A percentile compares a stretch with the other conserved stretches of the same genome.
These are phyloP conservation scores for Fonsecaea pugnacius DNA, from an alignment of 2,329 filamentous ascomycete species.

Conservation along the genomic window DNA sequence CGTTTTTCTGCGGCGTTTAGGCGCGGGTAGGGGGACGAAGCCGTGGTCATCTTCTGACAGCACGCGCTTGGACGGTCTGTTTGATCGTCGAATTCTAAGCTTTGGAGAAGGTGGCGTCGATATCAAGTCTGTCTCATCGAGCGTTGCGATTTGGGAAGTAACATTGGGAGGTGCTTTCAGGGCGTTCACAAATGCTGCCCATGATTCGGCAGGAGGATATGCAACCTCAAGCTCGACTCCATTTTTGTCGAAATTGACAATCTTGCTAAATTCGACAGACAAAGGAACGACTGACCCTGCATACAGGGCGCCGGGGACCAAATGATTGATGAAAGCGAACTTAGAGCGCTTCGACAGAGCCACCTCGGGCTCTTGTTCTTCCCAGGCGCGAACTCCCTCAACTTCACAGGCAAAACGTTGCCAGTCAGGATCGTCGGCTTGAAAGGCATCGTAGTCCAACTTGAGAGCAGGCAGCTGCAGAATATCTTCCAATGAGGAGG, in stretches of 20 bases:
- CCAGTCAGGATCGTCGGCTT: constrained; percentile 24
- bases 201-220: constrained; percentile 25
- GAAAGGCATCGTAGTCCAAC: constrained; percentile 12
- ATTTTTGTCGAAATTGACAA: constrained; percentile 27
- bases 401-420: constrained; percentile 44
- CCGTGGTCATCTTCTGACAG: constrained; percentile 15
- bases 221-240: constrained; percentile 22
- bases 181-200: constrained; percentile 26
- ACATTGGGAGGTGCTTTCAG: constrained; percentile 17
- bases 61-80: constrained; percentile 25
- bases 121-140: constrained; percentile 2
- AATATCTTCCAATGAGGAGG: constrained; percentile 26
- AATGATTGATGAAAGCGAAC: constrained; percentile 35
- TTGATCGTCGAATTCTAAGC: constrained; percentile 8
- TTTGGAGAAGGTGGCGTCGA: constrained; percentile 11
- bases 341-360: constrained; percentile 13
- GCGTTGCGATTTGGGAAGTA: constrained; percentile 11
- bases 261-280: constrained; percentile 9
- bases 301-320: constrained; percentile 25
- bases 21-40: constrained; percentile 11
- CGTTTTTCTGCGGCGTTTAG: constrained; percentile 23
- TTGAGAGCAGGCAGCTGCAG: constrained; percentile 21
- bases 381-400: constrained; percentile 56
- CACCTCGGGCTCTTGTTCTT: constrained; percentile 40
- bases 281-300: background rate